Evolutionary conservation across 176 grass and related monocot species (phyloP).

Genomic region (Carex parvula): DNA sequence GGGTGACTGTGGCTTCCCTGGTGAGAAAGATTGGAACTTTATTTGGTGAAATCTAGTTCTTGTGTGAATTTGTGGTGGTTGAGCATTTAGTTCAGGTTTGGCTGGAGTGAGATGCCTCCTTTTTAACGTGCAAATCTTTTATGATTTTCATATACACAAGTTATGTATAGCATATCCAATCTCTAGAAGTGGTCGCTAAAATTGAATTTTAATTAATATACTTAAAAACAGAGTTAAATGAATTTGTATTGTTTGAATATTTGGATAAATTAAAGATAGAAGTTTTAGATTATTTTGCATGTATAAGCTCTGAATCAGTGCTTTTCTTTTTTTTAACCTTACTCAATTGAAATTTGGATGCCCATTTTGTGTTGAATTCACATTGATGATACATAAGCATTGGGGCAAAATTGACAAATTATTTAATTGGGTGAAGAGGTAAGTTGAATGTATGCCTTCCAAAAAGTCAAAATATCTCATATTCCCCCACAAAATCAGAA

Average conservation of each 20-base stretch:
- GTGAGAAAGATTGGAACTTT: constrained; percentile 15
- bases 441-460: not conserved
- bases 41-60: not conserved
- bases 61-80: constrained; percentile 5
- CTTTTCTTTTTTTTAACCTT: not conserved
- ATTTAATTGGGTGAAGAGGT: not conserved
- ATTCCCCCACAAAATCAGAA: not conserved
- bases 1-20: not conserved
- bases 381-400: not conserved
- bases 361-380: not conserved
- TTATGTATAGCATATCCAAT: not conserved
- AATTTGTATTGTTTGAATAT: not conserved
- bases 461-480: constrained; percentile 5
- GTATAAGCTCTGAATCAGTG: not conserved
- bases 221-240: not conserved
- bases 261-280: not conserved
- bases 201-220: constrained; percentile 6
- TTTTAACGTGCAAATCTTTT: constrained; percentile 20
- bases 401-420: not conserved
- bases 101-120: constrained; percentile 10
- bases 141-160: constrained; percentile 2
- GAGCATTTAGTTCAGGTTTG: constrained; percentile 19
- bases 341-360: not conserved
- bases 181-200: not conserved
- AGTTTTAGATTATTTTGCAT: not conserved